phyloP scores from a whole-genome alignment of 1,284 basidiomycete species.

The Salmacisia buchloeana region DNA sequence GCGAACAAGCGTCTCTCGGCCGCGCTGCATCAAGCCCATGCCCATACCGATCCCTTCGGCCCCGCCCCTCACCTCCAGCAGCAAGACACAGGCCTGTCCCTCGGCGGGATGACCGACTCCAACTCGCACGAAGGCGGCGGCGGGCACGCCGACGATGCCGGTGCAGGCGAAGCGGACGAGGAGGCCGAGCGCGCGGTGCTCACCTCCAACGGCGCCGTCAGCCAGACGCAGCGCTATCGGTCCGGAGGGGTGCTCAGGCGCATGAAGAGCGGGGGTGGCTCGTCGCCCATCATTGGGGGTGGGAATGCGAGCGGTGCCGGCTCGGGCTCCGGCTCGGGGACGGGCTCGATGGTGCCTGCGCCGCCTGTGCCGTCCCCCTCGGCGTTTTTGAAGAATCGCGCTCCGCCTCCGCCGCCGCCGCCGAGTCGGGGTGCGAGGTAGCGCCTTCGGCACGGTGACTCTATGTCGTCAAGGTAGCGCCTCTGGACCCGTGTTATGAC shows the following conservation, averaged over 20 bases:
- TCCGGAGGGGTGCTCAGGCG: neutral
- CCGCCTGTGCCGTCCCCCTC: neutral
- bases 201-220: neutral
- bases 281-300: neutral
- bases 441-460: neutral
- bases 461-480: neutral
- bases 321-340: neutral
- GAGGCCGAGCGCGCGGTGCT: conserved; percentile 1
- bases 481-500: neutral
- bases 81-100: neutral
- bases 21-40: too few species aligned
- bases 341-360: neutral
- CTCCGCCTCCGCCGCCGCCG: neutral
- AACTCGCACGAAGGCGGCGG: neutral
- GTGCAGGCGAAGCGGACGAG: neutral
- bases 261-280: neutral
- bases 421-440: neutral
- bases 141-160: too few species aligned
- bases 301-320: neutral
- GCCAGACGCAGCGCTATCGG: conserved; percentile 1
- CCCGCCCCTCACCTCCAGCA: neutral
- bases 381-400: neutral
- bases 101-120: conserved; percentile 1
- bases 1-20: too few species aligned
- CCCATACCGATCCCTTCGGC: neutral